These are phyloP conservation scores for Nematocida parisii DNA, from an alignment of 371 early-diverging fungal species.

Conservation along the genomic window DNA sequence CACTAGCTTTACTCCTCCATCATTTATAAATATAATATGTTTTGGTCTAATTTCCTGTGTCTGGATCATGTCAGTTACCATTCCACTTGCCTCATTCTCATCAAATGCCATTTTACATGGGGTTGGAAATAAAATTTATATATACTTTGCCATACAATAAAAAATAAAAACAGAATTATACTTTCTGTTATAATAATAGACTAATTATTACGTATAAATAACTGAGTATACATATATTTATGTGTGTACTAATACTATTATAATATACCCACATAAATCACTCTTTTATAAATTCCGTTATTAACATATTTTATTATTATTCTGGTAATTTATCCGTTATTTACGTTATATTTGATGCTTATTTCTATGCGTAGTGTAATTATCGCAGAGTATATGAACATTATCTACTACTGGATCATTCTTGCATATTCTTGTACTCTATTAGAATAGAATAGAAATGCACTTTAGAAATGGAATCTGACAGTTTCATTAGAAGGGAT, in stretches of 20 bases:
- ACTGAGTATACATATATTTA: too few species aligned
- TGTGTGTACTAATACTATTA: too few species aligned
- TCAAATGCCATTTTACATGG: conserved; percentile 36
- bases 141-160: conserved; percentile 2
- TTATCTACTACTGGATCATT: too few species aligned
- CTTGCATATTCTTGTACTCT: neutral
- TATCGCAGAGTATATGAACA: too few species aligned
- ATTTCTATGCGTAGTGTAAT: too few species aligned
- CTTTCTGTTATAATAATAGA: neutral
- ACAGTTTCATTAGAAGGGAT: conserved; percentile 30
- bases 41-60: conserved; percentile 29
- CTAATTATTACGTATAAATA: too few species aligned
- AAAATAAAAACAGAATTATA: neutral
- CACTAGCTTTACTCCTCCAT: conserved; percentile 36
- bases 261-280: too few species aligned
- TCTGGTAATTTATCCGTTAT: too few species aligned
- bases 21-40: conserved; percentile 35
- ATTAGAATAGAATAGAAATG: conserved; percentile 50
- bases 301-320: too few species aligned
- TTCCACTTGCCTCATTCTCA: conserved; percentile 37
- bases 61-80: conserved; percentile 43
- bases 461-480: conserved; percentile 31
- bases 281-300: too few species aligned
- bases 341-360: too few species aligned
- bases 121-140: conserved; percentile 34